Evolutionary conservation across 2,329 filamentous ascomycete species (phyloP), one percentile per base, ranked within the genome.

Genomic region (Sclerotiophoma versabilis): DNA sequence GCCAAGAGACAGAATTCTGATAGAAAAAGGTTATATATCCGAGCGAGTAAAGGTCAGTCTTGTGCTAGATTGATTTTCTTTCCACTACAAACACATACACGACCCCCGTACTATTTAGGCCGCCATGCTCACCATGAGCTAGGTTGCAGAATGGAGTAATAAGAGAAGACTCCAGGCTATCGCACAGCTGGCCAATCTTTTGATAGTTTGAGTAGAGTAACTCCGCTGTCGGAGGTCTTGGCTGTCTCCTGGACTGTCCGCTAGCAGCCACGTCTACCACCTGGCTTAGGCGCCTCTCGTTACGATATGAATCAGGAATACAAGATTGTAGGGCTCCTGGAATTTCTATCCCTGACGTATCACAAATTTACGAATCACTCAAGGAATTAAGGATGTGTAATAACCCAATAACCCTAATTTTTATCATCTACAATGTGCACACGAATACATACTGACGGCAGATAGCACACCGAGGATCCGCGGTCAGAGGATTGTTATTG

Each of bases 1-100:
- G 32, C 29, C 15, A 12, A 52, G 12, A 11, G 53, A 49, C 36
- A 53, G 27, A 52, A 59, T 59, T 14, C 10, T 42, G 20, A 36
- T 2, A 23, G 12, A 19, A 19, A 11, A 23, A 4, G 12, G 14
- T 12, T 15, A 33, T 7, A 19, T 17, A 12, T 17, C 19, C 12
- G 27, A 26, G 9, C 30, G 42, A 44, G n/a, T 44, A 8, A 34
- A 25, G 20, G 9, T 12, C 14, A 3, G 15, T 44, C n/a, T 19
- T 8, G 11, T 42, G 36, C n/a, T 22, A 14, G 20, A 14, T 4
- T 22, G 19, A 5, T 39, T 23, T 25, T 4, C 11, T 15, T 11
- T 26, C 39, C 20, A 14, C 4, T 1, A 11, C 15, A 23, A 5
- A 23, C 14, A 17, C 12, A 37, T 46, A 42, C 47, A 42, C 4